phyloP scores from a whole-genome alignment of 495 filamentous ascomycete genomes.

The Penicillium lagena region DNA sequence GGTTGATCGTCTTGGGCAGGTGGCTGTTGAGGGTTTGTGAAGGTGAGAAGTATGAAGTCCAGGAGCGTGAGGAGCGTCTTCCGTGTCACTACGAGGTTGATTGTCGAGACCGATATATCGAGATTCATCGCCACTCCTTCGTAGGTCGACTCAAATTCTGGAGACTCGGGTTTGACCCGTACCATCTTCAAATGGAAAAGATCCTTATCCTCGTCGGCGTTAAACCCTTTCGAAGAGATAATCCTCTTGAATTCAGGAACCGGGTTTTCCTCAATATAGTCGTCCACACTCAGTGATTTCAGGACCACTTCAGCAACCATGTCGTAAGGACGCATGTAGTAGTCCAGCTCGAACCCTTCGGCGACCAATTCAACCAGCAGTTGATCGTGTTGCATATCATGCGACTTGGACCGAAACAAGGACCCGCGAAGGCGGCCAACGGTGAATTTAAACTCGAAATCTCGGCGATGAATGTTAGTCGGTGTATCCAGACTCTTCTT shows the following conservation, averaged over 20 bases:
- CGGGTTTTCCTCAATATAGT: conserved; percentile 86
- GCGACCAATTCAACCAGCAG: conserved; percentile 87
- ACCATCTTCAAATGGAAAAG: conserved; percentile 84
- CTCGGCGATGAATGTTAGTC: conserved; percentile 73
- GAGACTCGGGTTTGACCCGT: conserved; percentile 83
- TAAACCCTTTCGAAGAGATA: conserved; percentile 76
- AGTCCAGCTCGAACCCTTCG: conserved; percentile 79
- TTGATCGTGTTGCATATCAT: conserved; percentile 68
- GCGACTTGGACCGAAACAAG: conserved; percentile 77
- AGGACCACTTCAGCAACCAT: conserved; percentile 87
- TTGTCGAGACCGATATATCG: conserved; percentile 86
- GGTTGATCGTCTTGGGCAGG: conserved; percentile 22
- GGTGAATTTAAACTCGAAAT: conserved; percentile 92
- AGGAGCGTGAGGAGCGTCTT: conserved; percentile 91
- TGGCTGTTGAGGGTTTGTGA: conserved; percentile 63
- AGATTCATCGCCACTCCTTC: conserved; percentile 91
- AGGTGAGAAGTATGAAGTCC: conserved; percentile 93
- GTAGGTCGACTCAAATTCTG: conserved; percentile 84
- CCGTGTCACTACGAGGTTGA: conserved; percentile 89
- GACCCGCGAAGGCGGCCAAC: conserved; percentile 91
- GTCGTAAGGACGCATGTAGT: conserved; percentile 81
- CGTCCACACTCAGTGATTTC: conserved; percentile 83
- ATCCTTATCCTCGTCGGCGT: conserved; percentile 66
- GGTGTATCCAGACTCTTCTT: conserved; percentile 48
- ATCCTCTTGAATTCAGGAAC: conserved; percentile 93